Conservation (phyloP, 106 monocot genomes). For the Platanthera guangdongensis region DNA sequence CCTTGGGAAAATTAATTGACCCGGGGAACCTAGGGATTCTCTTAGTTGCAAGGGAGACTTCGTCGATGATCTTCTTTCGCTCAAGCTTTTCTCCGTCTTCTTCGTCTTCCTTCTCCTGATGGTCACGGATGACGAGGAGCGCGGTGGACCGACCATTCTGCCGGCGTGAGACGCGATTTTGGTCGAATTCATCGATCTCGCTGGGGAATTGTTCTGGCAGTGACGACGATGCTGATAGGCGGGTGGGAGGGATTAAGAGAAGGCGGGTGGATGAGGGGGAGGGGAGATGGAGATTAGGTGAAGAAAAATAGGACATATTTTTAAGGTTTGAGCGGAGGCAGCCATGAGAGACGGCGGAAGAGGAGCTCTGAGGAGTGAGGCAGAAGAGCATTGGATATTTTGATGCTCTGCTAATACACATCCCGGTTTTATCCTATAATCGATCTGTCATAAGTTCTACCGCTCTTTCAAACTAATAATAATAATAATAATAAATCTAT, state of each 20-base stretch:
- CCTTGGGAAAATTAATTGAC: slow-evolving; percentile 43
- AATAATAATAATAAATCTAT: too few species aligned
- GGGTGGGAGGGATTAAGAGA: slow-evolving; percentile 9
- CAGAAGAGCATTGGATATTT: slow-evolving; percentile 9
- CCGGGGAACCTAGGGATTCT: slow-evolving; percentile 71
- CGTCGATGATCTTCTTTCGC: slow-evolving; percentile 35
- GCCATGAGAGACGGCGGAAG: slow-evolving; percentile 12
- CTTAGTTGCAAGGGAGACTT: slow-evolving; percentile 33
- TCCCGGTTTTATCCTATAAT: too few species aligned
- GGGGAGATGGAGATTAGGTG: background rate
- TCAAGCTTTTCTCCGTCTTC: slow-evolving; percentile 30
- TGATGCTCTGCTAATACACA: background rate
- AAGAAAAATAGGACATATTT: slow-evolving; percentile 8
- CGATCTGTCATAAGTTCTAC: too few species aligned
- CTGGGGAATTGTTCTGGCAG: background rate
- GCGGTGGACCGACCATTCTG: slow-evolving; percentile 42
- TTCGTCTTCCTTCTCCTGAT: background rate
- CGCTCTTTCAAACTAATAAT: too few species aligned
- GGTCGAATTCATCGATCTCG: background rate
- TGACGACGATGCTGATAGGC: background rate
- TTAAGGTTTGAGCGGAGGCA: slow-evolving; percentile 9
- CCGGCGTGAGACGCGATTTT: slow-evolving; percentile 23
- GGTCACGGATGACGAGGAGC: slow-evolving; percentile 18
- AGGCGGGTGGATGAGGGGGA: background rate
- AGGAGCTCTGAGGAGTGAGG: slow-evolving; percentile 1